Evolutionary conservation across 202 grass and related monocot genomes (phyloP), one percentile per base, ranked within the genome.

Genomic region (Hordeum pubiflorum): DNA sequence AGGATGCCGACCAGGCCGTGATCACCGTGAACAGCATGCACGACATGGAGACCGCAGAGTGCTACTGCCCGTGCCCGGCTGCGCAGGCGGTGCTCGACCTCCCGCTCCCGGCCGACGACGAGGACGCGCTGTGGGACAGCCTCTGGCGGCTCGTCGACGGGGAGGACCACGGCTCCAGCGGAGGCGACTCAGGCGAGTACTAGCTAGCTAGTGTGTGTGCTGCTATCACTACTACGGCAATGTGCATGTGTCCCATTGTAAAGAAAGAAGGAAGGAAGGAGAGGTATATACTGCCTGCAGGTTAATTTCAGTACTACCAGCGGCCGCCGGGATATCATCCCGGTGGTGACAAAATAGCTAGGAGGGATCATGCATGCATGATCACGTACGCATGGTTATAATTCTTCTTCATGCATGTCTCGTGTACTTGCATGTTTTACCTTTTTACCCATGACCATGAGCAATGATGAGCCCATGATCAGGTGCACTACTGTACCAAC

Each of bases 131-230:
- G 6, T 92, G 90, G 90, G 90, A 86, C 3, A 92, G 80, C 83
- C 77, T 92, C 33, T 92, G 90, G 90, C 83, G 77, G 76, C 86
- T 92, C 23, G 90, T 86, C 61, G 90, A 92, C 86, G 79, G 67
- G 1, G 50, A 76, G 15, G 81, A 69, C 27, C 27, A 29, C 34
- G 68, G 39, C 38, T 36, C 34, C 58, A 50, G 27, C 54, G 76
- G 74, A 32, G 79, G 82, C 2, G 79, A 69, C 61, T 82, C 84
- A 1, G 88, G 75, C 79, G 88, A 83, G 18, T 74, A 57, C 79
- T 86, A 73, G 69, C 36, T 3, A 37, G 34, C 9, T 22, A 23
- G 0, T 27, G 29, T 3, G 12, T 46, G 14, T 32, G 31, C 5
- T 54, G 18, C 1, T 39, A 6, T 12, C 10, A 14, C n/a, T 48